Conservation (phyloP, 2,329 filamentous ascomycete species). For the Pezicula radicicola region DNA sequence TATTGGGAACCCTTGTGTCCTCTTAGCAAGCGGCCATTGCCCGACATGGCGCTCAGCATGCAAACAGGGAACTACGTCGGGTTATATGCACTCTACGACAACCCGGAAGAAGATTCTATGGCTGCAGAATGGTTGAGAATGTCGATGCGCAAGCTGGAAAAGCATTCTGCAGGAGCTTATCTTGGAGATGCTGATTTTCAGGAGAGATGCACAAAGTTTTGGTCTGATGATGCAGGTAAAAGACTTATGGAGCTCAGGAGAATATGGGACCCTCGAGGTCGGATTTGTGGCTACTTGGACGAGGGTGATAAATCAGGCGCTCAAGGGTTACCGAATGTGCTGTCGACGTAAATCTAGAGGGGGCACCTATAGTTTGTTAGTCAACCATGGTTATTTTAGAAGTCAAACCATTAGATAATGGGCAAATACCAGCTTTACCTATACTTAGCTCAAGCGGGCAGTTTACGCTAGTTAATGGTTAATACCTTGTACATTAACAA, state of each 20-base stretch:
- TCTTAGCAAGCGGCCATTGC: conserved; percentile 35
- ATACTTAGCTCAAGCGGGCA: neutral
- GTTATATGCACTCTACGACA: conserved; percentile 47
- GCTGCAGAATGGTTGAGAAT: conserved; percentile 41
- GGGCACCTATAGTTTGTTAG: too few relatives aligned
- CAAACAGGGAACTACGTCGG: conserved; percentile 56
- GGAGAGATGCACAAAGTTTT: conserved; percentile 32
- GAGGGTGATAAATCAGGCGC: conserved; percentile 38
- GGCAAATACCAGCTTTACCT: neutral
- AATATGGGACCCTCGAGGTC: conserved; percentile 29
- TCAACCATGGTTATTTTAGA: too few relatives aligned
- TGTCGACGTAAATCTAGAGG: too few relatives aligned
- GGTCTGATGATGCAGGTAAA: neutral
- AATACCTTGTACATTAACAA: too few relatives aligned
- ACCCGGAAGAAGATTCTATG: conserved; percentile 40
- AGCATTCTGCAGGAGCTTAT: conserved; percentile 45
- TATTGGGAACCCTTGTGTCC: conserved; percentile 52
- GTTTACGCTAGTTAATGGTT: too few relatives aligned
- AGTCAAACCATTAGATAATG: neutral
- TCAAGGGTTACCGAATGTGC: conserved; percentile 37
- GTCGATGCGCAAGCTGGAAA: conserved; percentile 36
- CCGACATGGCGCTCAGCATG: conserved; percentile 52
- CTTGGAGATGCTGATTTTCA: conserved; percentile 54
- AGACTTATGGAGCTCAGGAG: neutral
- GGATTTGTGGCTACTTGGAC: conserved; percentile 43